Evolutionary conservation across 768 basidiomycete genomes (phyloP), one percentile per base, ranked within the genome.

Genomic region (Harrya chromipes): DNA sequence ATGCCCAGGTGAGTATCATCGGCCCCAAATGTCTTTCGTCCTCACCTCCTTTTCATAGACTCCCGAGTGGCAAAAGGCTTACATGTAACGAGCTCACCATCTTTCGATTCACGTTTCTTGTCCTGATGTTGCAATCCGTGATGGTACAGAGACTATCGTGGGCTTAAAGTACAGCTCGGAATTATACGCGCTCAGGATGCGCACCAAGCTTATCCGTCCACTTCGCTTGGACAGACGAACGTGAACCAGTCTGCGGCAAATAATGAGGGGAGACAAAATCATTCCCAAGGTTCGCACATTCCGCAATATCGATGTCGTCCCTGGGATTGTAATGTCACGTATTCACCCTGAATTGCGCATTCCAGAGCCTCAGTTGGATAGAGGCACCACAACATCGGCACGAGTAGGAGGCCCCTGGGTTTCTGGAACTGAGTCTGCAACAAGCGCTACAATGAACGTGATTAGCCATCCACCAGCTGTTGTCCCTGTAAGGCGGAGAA

Each of bases 101-200:
- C 20, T 26, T 43, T 31, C 11, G 13, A 19, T 17, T 45, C 40
- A 33, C 21, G 19, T 26, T 16, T 12, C 12, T 14, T 20, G 4
- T 16, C 4, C 47, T 51, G 43, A 47, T 39, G 14, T 33, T n/a
- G 11, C 29, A 6, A 13, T 26, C 37, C 36, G 37, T 21, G 39
- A 27, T 35, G 17, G 21, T 24, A 31, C 54, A 90, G 87, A 59
- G 81, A 90, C 63, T 90, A 90, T 61, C 78, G 81, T 3, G 80
- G 79, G 12, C 77, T 90, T n/a, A 90, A 90, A 66, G 87, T 85
- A 56, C 73, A 75, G 19, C 84, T 90, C 13, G 72, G 74, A 9
- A 74, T 76, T 3, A 80, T 87, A 48, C 74, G 76, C 20, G 70
- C 66, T 46, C 46, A 53, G 21, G 16, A 38, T 9, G 44, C 23